These are phyloP conservation scores for Hypoxylon sp. DNA, from an alignment of 2,329 filamentous ascomycete species.

Conservation along the genomic window DNA sequence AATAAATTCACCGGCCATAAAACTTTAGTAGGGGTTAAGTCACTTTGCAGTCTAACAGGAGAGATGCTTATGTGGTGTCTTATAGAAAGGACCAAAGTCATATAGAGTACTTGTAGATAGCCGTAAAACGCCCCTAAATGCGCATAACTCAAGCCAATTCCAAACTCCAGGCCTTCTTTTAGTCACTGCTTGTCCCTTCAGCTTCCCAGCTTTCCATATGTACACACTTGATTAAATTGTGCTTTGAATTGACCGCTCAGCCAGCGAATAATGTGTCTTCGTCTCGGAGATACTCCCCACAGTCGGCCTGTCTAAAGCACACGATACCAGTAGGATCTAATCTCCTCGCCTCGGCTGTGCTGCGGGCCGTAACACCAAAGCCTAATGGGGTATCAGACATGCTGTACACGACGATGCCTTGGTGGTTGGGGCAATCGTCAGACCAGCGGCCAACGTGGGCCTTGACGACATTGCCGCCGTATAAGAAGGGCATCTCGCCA, in stretches of 20 bases:
- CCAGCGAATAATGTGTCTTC: conserved; percentile 71
- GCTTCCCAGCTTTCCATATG: conserved; percentile 13
- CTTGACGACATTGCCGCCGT: conserved; percentile 80
- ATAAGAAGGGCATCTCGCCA: conserved; percentile 96
- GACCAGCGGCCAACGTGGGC: conserved; percentile 63
- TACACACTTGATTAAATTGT: conserved; percentile 7
- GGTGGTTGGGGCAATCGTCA: conserved; percentile 86
- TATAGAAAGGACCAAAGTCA: conserved; percentile 24
- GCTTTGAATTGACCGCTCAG: conserved; percentile 47
- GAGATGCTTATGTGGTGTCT: too few species aligned
- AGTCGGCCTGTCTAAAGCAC: conserved; percentile 90
- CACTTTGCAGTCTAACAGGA: background rate
- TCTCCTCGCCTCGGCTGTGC: conserved; percentile 81
- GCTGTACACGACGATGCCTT: conserved; percentile 86
- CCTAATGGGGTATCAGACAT: conserved; percentile 96
- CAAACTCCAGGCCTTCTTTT: conserved; percentile 36
- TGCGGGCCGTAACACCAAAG: conserved; percentile 87
- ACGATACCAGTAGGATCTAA: conserved; percentile 91
- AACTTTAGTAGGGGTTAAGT: conserved; percentile 2
- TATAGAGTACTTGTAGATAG: conserved; percentile 25
- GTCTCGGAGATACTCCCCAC: conserved; percentile 93
- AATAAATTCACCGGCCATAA: conserved; percentile 7
- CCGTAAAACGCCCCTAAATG: conserved; percentile 32
- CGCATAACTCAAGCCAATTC: conserved; percentile 24
- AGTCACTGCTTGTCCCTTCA: background rate